Conservation (phyloP, 805 yeast genomes). For the Pichia ethanolica region DNA sequence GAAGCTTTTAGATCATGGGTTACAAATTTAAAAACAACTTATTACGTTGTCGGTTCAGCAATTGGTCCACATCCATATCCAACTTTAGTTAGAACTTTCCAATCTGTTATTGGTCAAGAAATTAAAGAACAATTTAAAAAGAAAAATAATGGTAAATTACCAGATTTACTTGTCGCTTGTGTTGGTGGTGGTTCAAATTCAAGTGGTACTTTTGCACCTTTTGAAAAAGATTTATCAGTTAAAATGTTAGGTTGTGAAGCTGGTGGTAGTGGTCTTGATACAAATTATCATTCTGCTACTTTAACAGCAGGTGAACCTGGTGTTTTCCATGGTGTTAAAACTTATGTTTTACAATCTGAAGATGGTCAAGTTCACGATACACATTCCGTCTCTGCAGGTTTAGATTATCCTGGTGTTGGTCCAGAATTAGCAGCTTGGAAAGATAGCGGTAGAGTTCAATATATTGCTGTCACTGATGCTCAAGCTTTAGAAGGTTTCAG, state of each 20-base stretch:
- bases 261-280: constrained; percentile 94
- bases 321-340: constrained; percentile 96
- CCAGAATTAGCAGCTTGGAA: constrained; percentile 97
- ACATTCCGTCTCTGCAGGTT: constrained; percentile 96
- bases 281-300: constrained; percentile 89
- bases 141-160: constrained; percentile 73
- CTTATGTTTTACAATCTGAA: constrained; percentile 80
- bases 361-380: constrained; percentile 98
- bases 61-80: constrained; percentile 99
- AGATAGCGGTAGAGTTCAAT: constrained; percentile 84
- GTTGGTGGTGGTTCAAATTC: constrained; percentile 99
- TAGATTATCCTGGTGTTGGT: constrained; percentile 99
- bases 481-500: constrained; percentile 89
- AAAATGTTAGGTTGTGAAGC: constrained; percentile 93
- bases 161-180: constrained; percentile 94
- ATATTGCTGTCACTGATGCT: constrained; percentile 91
- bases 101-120: constrained; percentile 92
- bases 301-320: constrained; percentile 93
- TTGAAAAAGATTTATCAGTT: constrained; percentile 73
- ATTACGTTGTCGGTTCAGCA: constrained; percentile 95
- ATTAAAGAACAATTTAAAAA: constrained; percentile 84
- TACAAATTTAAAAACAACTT: constrained; percentile 74
- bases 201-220: constrained; percentile 92
- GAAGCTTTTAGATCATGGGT: constrained; percentile 98
- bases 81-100: constrained; percentile 95